Conservation (phyloP, 148 eudicot genomes). For the Rhododendron vialii region DNA sequence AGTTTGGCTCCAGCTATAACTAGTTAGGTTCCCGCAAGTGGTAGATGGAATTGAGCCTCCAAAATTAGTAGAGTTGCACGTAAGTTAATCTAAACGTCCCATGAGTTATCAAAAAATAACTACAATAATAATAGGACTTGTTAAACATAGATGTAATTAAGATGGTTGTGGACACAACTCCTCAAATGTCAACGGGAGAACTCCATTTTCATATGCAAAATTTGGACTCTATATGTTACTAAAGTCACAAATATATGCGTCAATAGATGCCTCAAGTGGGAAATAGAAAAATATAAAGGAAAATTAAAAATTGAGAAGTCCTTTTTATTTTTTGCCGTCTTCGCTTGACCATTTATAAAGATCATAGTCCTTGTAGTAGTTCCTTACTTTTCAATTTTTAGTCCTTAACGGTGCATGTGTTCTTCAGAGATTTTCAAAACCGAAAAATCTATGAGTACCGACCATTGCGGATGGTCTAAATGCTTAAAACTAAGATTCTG, state of each 20-base stretch:
- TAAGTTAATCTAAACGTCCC: too few species aligned
- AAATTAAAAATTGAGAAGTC: not conserved
- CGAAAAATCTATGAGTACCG: too few species aligned
- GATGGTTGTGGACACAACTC: not conserved
- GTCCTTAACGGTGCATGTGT: not conserved
- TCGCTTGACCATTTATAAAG: not conserved
- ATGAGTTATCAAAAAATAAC: too few species aligned
- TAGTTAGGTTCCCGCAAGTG: too few species aligned
- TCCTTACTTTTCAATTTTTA: not conserved
- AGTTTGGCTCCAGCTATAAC: too few species aligned
- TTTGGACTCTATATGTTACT: not conserved
- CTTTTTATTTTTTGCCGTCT: not conserved
- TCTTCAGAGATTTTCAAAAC: not conserved
- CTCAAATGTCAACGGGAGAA: conserved; percentile 1
- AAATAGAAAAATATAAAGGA: not conserved
- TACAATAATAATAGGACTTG: not conserved
- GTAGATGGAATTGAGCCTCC: too few species aligned
- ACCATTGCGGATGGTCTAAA: too few species aligned
- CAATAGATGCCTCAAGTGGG: not conserved
- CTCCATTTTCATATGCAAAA: not conserved
- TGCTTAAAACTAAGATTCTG: too few species aligned
- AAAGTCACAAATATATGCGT: not conserved
- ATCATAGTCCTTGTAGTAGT: not conserved
- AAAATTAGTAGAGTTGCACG: too few species aligned
- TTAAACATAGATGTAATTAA: not conserved